Evolutionary conservation across 2,329 filamentous ascomycete species (phyloP), one percentile per base, ranked within the genome.

Genomic region (Aspergillus sergii): DNA sequence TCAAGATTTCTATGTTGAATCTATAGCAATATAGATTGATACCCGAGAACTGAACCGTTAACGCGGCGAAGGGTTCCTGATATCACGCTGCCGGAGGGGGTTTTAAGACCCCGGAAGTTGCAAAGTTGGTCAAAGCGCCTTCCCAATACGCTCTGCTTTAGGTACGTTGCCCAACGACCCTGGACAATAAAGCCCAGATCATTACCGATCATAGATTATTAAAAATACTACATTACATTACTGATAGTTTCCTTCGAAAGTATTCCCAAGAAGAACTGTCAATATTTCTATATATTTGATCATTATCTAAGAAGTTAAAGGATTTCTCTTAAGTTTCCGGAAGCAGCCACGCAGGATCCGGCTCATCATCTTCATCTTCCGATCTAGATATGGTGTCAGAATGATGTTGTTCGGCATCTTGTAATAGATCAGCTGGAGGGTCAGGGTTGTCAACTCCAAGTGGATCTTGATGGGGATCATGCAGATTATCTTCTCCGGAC

Each of bases 311-410:
- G 26, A 28, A 28, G 26, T 21, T 9, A 39, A 39, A 7, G 8
- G 8, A 4, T 41, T 19, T 41, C 19, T 26, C 36, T 34, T 36
- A 67, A 57, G 68, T 60, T 61, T 72, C 71, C 43, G 76, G 78
- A 28, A 81, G 72, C 30, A 82, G 66, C 73, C 80, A 79, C 19
- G 79, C 75, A 32, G 79, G 79, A 68, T 81, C 80, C 8, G 79
- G 80, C 21, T 80, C 79, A 60, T 81, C 75, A 63, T 79, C 78
- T 45, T 81, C 76, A 19, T 75, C 75, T 14, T 79, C 79, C 12
- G 75, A 77, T 57, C 72, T 69, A 28, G 67, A 62, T 41, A 64
- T 62, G 32, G 63, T 58, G 28, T 66, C 69, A 32, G 65, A 64
- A 30, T 68, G 65, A 60, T 69, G 68, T 8, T 67, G 60, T 23